Percentiles rank a stretch among this genome's conserved stretches.
Evolutionary conservation across 2,329 filamentous ascomycete genomes (phyloP).

Genomic region (Cladosporium oxysporum): DNA sequence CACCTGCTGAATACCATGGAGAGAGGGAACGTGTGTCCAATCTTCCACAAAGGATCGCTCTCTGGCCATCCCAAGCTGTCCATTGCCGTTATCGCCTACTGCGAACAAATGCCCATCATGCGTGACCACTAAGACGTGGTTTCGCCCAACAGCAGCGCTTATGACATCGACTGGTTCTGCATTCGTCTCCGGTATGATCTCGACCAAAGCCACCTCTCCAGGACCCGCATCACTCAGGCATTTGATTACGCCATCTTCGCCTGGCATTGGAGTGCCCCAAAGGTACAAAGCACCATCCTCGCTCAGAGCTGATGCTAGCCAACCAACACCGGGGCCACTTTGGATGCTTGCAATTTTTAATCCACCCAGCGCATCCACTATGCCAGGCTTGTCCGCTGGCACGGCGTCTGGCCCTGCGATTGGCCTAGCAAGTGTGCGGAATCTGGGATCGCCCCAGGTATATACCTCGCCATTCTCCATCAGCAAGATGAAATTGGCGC

Average conservation of each 20-base stretch:
- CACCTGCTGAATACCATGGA: conserved; percentile 21
- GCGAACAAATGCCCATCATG: conserved; percentile 54
- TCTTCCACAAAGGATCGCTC: conserved; percentile 27
- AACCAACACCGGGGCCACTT: conserved; percentile 48
- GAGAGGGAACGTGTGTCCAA: conserved; percentile 29
- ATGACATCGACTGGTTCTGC: conserved; percentile 49
- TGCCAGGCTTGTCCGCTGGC: conserved; percentile 50
- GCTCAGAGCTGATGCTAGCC: conserved; percentile 60
- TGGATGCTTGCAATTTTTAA: conserved; percentile 57
- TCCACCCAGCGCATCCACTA: conserved; percentile 53
- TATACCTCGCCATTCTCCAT: conserved; percentile 41
- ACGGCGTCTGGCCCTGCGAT: conserved; percentile 37
- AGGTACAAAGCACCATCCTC: conserved; percentile 60
- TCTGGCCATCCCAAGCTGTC: conserved; percentile 56
- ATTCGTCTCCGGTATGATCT: conserved; percentile 42
- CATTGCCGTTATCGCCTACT: conserved; percentile 58
- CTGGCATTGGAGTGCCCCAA: conserved; percentile 53
- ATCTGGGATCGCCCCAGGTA: conserved; percentile 61
- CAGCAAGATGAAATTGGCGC: conserved; percentile 43
- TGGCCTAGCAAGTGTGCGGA: conserved; percentile 59
- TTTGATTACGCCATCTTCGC: conserved; percentile 26
- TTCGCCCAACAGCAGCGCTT: conserved; percentile 60
- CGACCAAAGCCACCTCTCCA: conserved; percentile 34
- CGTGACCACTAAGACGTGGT: conserved; percentile 60
- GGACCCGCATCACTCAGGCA: conserved; percentile 27